Conservation (phyloP, 2,329 filamentous ascomycete genomes). For the Ophiostoma piceae region DNA sequence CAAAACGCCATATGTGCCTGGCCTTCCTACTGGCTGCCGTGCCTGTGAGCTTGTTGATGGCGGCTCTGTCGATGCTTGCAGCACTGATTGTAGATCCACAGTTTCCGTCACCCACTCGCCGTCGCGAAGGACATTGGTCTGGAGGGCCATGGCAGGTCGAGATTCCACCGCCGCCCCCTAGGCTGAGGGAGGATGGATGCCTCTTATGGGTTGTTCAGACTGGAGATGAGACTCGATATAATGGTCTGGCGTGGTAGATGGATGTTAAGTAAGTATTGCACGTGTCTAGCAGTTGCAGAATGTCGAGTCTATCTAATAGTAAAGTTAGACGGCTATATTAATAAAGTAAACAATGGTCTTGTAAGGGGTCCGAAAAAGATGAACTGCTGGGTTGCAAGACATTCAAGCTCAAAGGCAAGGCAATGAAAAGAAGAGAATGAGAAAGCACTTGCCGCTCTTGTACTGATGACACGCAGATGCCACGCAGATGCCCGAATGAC, state of each 20-base stretch:
- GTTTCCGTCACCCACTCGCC: conserved; percentile 55
- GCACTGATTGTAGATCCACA: conserved; percentile 33
- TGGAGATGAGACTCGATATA: background rate
- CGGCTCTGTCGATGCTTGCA: conserved; percentile 34
- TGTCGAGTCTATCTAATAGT: background rate
- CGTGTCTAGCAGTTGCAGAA: background rate
- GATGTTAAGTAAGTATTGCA: background rate
- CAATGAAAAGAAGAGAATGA: background rate
- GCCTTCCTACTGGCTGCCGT: conserved; percentile 31
- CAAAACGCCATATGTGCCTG: conserved; percentile 58
- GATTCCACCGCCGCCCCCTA: conserved; percentile 18
- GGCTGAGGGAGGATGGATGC: background rate
- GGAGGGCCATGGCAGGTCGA: conserved; percentile 43
- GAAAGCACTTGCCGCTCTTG: background rate
- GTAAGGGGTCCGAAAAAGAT: too few species aligned
- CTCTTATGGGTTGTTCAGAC: background rate
- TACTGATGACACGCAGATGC: background rate
- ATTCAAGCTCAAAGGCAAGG: background rate
- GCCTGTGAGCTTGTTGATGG: conserved; percentile 26
- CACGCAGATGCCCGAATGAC: background rate
- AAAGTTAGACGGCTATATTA: background rate
- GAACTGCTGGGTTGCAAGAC: too few species aligned
- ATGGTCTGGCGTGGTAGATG: background rate
- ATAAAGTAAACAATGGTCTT: background rate
- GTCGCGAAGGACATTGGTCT: conserved; percentile 50